Base-by-base conservation (phyloP, 2,329 filamentous ascomycete genomes). In the Cladosporium sphaerospermum region DNA sequence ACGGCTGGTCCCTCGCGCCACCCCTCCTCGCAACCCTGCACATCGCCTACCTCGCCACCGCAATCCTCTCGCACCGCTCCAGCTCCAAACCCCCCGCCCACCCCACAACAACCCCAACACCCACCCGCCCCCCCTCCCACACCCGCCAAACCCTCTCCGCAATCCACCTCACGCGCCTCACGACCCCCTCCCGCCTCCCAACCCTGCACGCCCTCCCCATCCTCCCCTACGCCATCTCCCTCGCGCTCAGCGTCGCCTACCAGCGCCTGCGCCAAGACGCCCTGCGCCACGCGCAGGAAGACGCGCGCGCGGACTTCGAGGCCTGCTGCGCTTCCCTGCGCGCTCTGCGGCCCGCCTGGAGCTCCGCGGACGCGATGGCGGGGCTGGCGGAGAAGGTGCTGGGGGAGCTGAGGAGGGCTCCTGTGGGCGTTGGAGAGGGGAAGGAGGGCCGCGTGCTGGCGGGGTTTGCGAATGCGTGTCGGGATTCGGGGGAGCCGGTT, bases 191-290 rank as follows among this genome's bases (percentile, higher is more conserved):
- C 10, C 69, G 71, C 31, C 68, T 73, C 5, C 65, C 72, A 32
- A 61, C 70, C 10, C 67, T 82, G 1, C 72, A 78, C 19, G 77
- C 78, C 1, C 65, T 81, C 3, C 79, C 79, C 1, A 70, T 81
- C 4, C 71, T 81, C 11, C 78, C 79, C 3, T 82, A 81, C 57
- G 75, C 78, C 3, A 70, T 81, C 14, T 74, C 77, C 1, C 68
- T 82, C 5, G 77, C 78, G 3, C 71, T 81, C 55, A 76, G 76
- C 2, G 78, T 81, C 1, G 76, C 78, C 2, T 82, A 82, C 59
- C 76, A 79, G 13, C 76, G 80, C 53, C 74, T 80, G 42, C 77
- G 79, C 19, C 75, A 75, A 46, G 75, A 75, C 53, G 75, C 72
- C 47, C 65, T 78, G 9, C 74, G 69, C 31, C 71, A 74, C 19